A percentile compares a stretch with the other conserved stretches of the same genome.
These are phyloP conservation scores for Clarireedia paspali DNA, from an alignment of 2,329 filamentous ascomycete genomes.

Conservation along the genomic window DNA sequence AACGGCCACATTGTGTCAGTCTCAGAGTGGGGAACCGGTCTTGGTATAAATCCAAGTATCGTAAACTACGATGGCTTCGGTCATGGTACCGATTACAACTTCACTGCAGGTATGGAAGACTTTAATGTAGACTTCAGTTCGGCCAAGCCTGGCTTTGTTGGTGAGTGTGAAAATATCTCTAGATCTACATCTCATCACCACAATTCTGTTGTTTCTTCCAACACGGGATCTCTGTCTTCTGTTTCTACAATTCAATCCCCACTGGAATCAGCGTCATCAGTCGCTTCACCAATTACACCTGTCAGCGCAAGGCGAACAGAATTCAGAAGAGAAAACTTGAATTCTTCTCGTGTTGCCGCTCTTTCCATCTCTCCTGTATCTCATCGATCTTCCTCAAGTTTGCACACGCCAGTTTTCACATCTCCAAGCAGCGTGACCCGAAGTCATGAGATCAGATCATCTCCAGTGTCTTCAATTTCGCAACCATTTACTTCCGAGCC, in stretches of 20 bases:
- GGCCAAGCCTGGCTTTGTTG: slow-evolving; percentile 36
- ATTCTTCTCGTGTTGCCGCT: slow-evolving; percentile 31
- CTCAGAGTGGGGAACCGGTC: slow-evolving; percentile 26
- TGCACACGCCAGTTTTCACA: slow-evolving; percentile 17
- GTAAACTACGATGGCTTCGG: slow-evolving; percentile 24
- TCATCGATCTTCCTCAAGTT: slow-evolving; percentile 22
- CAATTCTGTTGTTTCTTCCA: slow-evolving; percentile 17
- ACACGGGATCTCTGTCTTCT: slow-evolving; percentile 22
- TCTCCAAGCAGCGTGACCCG: slow-evolving; percentile 19
- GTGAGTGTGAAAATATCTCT: slow-evolving; percentile 36
- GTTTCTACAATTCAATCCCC: slow-evolving; percentile 23
- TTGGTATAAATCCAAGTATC: slow-evolving; percentile 27
- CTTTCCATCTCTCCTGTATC: slow-evolving; percentile 28
- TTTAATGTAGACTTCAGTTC: slow-evolving; percentile 31
- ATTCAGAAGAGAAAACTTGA: slow-evolving; percentile 25
- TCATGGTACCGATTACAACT: slow-evolving; percentile 26
- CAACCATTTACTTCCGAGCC: slow-evolving; percentile 16
- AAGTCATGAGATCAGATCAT: slow-evolving; percentile 19
- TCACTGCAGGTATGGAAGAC: slow-evolving; percentile 30
- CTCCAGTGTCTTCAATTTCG: slow-evolving; percentile 12
- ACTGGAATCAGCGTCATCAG: slow-evolving; percentile 17
- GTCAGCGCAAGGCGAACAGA: slow-evolving; percentile 16
- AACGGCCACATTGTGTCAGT: slow-evolving; percentile 23
- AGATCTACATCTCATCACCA: slow-evolving; percentile 27
- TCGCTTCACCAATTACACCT: slow-evolving; percentile 25